Percentiles rank a stretch among this genome's conserved stretches.
phyloP scores from a whole-genome alignment of 495 filamentous ascomycete species.

The Filosporella fistucella region DNA sequence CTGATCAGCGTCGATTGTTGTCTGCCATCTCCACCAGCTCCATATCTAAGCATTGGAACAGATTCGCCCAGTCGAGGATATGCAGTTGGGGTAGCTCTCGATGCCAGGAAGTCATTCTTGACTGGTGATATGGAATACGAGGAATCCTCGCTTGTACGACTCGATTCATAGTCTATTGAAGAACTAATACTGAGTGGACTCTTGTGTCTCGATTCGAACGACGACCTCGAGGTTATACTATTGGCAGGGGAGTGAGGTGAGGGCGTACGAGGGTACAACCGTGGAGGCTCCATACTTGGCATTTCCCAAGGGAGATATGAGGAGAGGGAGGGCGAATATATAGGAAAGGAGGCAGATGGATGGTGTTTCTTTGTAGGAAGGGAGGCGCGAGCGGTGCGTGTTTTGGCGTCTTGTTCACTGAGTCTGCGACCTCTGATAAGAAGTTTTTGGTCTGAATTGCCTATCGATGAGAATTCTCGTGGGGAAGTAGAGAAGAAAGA shows the following conservation, averaged over 20 bases:
- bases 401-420: constrained; percentile 20
- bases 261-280: constrained; percentile 1
- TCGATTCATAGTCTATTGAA: constrained; percentile 14
- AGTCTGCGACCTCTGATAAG: constrained; percentile 1
- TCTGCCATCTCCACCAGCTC: constrained; percentile 6
- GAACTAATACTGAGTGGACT: constrained; percentile 7
- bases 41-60: constrained; percentile 11
- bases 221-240: constrained; percentile 6
- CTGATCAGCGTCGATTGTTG: constrained; percentile 5
- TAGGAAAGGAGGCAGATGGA: constrained; percentile 9
- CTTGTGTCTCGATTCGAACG: constrained; percentile 8
- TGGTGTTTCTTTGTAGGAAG: constrained; percentile 8
- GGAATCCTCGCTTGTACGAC: constrained; percentile 12
- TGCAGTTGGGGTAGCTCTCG: background rate
- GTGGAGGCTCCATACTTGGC: background rate
- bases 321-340: constrained; percentile 12
- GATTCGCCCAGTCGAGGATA: background rate
- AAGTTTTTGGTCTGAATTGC: background rate
- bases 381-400: constrained; percentile 12
- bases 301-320: constrained; percentile 3
- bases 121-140: constrained; percentile 15
- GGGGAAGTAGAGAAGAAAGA: background rate
- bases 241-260: background rate
- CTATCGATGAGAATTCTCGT: background rate
- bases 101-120: constrained; percentile 9